Base-by-base conservation (phyloP, 768 basidiomycete genomes). In the Boletus pseudo-olivaceus region DNA sequence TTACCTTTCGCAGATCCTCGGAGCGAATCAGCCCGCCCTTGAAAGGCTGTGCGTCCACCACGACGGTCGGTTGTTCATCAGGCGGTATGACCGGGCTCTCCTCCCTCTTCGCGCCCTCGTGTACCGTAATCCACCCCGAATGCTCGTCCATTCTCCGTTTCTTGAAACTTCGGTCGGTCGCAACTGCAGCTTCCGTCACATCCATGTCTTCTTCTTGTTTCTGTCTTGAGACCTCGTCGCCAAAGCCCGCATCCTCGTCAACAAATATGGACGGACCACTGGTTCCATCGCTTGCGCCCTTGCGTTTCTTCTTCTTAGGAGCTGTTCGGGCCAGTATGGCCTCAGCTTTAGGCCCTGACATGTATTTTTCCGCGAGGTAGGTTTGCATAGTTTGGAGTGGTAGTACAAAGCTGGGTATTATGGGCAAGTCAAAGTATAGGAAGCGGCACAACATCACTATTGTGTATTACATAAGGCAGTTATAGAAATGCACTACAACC, bases 291-390 rank as follows among this genome's bases (percentile, higher is more conserved):
- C 60, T 60, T 9, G 66, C 67, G 12, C 70, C 78, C 70, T 87
- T 89, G 49, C 84, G 80, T 72, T 89, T 92, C 56, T 68, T 71
- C 78, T 90, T 92, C 67, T 78, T 79, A 1, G 75, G 73, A 2
- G 73, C 76, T 0, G 80, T 69, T 42, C 83, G 82, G 4, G 93
- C 77, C 8, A 98, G 78, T 58, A 98, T 98, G 7, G 93, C 94
- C 61, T 98, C 96, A 2, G 95, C 93, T 65, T 98, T 98, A 0
- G 92, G 84, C 1, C 96, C 96, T 6, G 93, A 86, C 94, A 98
- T 96, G 75, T 98, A 98, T 58, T 90, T 92, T 59, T 87, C 81
- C 0, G 92, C 92, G 17, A 95, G 80, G 68, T 95, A 95, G 23
- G 90, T 78, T 68, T 93, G 87, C 75, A 95, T 79, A 38, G 59